phyloP scores from a whole-genome alignment of 345 rosid species.

The Eucalyptus sp. region DNA sequence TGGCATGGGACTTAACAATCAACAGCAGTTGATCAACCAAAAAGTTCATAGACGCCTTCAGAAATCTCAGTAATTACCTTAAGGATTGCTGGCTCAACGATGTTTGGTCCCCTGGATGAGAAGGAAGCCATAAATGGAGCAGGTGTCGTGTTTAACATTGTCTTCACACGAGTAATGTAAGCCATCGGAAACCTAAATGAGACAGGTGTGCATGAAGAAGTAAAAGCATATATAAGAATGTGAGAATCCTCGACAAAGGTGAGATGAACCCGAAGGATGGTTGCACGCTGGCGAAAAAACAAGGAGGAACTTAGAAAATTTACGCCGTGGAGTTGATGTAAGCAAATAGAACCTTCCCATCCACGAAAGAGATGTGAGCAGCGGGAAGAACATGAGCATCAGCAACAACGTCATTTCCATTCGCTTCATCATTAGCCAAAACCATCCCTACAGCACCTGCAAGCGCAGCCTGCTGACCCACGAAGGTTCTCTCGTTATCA shows the following conservation, averaged over 20 bases:
- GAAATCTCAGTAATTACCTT: conserved; percentile 8
- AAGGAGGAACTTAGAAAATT: not conserved
- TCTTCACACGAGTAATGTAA: not conserved
- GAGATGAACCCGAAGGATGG: not conserved
- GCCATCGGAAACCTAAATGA: conserved; percentile 18
- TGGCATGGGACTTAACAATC: not conserved
- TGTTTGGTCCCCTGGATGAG: conserved; percentile 28
- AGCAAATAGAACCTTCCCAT: conserved; percentile 15
- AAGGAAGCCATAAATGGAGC: conserved; percentile 15
- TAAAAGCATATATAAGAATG: not conserved
- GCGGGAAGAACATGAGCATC: conserved; percentile 38
- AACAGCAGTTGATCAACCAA: not conserved
- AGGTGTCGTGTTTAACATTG: not conserved
- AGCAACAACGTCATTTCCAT: conserved; percentile 11
- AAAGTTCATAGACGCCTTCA: not conserved
- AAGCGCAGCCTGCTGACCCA: conserved; percentile 13
- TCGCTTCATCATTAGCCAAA: conserved; percentile 13
- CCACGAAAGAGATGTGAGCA: conserved; percentile 16
- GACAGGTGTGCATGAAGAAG: not conserved
- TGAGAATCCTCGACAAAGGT: not conserved
- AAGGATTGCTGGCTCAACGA: conserved; percentile 17
- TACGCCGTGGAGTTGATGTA: conserved; percentile 39
- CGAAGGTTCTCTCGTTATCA: conserved; percentile 3
- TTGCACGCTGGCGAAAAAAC: not conserved
- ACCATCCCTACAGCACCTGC: conserved; percentile 53